Percentiles rank a stretch among this genome's conserved stretches.
phyloP scores from a whole-genome alignment of 176 grass and related monocot species.

The Paspalum notatum region DNA sequence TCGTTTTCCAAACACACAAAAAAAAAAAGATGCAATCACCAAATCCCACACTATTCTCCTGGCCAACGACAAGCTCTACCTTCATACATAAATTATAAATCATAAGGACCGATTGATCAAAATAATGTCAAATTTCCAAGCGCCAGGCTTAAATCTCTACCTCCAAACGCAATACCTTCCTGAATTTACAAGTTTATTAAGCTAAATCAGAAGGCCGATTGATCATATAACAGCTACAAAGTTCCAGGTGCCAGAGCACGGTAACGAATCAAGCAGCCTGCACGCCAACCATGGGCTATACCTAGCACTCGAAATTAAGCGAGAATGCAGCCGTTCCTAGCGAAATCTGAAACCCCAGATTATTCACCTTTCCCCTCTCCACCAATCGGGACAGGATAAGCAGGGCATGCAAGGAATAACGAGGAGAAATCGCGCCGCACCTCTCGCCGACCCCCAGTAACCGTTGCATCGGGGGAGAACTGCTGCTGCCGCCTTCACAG shows the following conservation, averaged over 20 bases:
- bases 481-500: background rate
- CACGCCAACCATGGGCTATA: background rate
- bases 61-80: background rate
- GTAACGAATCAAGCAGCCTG: background rate
- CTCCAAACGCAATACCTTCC: background rate
- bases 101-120: background rate
- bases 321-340: background rate
- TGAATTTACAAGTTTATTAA: conserved; percentile 12
- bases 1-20: background rate
- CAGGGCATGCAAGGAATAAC: background rate
- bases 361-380: background rate
- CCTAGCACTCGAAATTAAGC: background rate
- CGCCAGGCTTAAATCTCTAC: background rate
- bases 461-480: conserved; percentile 49
- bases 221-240: background rate
- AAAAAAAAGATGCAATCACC: background rate
- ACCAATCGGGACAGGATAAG: background rate
- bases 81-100: conserved; percentile 23
- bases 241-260: background rate
- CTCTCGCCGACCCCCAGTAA: conserved; percentile 58
- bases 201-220: conserved; percentile 23
- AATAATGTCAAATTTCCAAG: background rate
- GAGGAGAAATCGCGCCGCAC: conserved; percentile 19
- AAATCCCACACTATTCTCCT: background rate
- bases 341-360: background rate